phyloP scores from a whole-genome alignment of 2,329 filamentous ascomycete genomes.

The Fusarium robinianum region DNA sequence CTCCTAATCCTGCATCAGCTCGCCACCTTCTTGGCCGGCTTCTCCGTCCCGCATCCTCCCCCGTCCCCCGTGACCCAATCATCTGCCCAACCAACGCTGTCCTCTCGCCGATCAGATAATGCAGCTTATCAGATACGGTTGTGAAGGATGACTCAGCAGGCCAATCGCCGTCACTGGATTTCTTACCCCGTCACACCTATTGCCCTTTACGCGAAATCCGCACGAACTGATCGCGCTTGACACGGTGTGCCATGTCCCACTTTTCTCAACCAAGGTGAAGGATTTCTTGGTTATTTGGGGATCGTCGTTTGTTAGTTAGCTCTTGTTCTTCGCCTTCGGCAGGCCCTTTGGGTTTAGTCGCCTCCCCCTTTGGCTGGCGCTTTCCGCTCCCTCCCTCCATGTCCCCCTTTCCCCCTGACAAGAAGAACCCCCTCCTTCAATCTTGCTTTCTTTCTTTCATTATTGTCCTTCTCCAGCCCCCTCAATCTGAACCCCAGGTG shows the following conservation, averaged over 20 bases:
- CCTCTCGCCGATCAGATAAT: conserved; percentile 14
- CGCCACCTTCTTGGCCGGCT: conserved; percentile 22
- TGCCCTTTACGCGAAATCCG: conserved; percentile 40
- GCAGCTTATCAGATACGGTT: conserved; percentile 18
- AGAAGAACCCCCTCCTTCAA: too few relatives aligned
- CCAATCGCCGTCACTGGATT: conserved; percentile 12
- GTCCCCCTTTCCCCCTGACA: conserved; percentile 23
- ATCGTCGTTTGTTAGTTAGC: conserved; percentile 17
- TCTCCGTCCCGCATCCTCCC: too few relatives aligned
- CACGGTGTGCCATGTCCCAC: conserved; percentile 3
- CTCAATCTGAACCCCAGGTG: not conserved
- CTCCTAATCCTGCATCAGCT: not conserved
- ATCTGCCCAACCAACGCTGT: not conserved
- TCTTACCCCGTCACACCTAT: not conserved
- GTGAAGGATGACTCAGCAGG: conserved; percentile 17
- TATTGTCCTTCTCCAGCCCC: conserved; percentile 10
- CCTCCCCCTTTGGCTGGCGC: conserved; percentile 11
- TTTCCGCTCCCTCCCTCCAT: conserved; percentile 1
- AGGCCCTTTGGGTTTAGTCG: conserved; percentile 6
- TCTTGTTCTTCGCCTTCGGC: too few relatives aligned
- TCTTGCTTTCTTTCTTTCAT: conserved; percentile 11
- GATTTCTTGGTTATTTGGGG: conserved; percentile 10
- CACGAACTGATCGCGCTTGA: conserved; percentile 33
- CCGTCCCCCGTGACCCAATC: not conserved
- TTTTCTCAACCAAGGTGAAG: conserved; percentile 11